Percentiles rank a stretch among this genome's conserved stretches.
phyloP scores from a whole-genome alignment of 306 rosid species.

The Oemleria cerasiformis region DNA sequence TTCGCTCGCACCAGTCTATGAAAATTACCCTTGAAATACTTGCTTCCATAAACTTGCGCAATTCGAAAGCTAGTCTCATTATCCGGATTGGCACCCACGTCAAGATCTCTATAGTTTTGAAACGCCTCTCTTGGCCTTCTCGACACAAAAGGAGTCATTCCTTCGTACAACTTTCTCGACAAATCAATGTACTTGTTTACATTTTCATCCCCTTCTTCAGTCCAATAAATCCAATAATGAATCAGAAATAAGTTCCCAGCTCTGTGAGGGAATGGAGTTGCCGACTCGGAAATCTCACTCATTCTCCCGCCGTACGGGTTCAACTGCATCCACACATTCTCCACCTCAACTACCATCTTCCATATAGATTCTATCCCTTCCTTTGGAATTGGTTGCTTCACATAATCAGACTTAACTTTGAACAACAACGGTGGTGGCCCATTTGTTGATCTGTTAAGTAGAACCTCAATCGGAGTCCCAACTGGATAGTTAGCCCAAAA shows the following conservation, averaged over 20 bases:
- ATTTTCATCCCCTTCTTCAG: constrained; percentile 21
- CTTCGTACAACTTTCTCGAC: constrained; percentile 23
- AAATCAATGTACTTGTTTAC: constrained; percentile 23
- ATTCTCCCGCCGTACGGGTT: constrained; percentile 28
- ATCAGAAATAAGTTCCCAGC: constrained; percentile 32
- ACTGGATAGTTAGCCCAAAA: not conserved
- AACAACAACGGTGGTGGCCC: not conserved
- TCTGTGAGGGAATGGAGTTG: constrained; percentile 46
- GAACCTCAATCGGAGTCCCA: not conserved
- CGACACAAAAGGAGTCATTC: constrained; percentile 20
- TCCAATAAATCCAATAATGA: not conserved
- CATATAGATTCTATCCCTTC: not conserved
- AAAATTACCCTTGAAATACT: constrained; percentile 31
- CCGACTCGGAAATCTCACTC: constrained; percentile 39
- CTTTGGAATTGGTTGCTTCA: constrained; percentile 23
- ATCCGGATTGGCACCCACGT: constrained; percentile 8
- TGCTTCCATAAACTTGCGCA: constrained; percentile 21
- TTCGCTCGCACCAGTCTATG: constrained; percentile 21
- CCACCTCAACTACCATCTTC: not conserved
- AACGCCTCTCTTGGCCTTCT: constrained; percentile 27
- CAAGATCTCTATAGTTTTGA: constrained; percentile 32
- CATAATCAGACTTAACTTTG: constrained; percentile 17
- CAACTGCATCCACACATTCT: not conserved
- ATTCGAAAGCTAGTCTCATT: not conserved
- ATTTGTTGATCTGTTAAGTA: not conserved